These are phyloP conservation scores for Paecilomyces sp. DNA, from an alignment of 2,329 filamentous ascomycete genomes.

Conservation along the genomic window DNA sequence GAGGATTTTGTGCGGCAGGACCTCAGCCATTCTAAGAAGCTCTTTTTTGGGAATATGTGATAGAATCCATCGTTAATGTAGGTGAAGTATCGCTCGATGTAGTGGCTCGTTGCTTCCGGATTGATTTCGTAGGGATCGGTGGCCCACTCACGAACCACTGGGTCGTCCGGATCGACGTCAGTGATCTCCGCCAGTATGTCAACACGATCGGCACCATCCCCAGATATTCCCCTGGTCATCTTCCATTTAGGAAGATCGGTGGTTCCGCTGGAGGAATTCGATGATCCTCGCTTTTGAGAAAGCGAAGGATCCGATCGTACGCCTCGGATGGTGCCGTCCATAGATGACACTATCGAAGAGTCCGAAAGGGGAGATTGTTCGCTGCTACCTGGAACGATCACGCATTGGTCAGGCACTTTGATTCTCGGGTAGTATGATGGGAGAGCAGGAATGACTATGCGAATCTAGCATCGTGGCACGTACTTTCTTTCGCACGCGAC, in stretches of 20 bases:
- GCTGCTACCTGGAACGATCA: background rate
- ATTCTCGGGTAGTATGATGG: background rate
- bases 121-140: constrained; percentile 49
- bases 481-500: constrained; percentile 15
- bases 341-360: background rate
- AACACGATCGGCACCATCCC: constrained; percentile 13
- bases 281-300: background rate
- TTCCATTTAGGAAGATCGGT: background rate
- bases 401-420: constrained; percentile 15
- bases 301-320: background rate
- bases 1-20: constrained; percentile 41
- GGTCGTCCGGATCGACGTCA: constrained; percentile 20
- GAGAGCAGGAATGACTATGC: constrained; percentile 3
- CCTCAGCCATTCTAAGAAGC: constrained; percentile 50
- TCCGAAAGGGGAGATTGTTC: background rate
- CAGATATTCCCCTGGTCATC: background rate
- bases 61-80: constrained; percentile 49
- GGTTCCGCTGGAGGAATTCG: background rate
- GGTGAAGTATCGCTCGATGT: constrained; percentile 52
- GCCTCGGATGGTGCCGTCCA: background rate
- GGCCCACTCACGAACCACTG: constrained; percentile 35
- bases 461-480: constrained; percentile 6
- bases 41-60: constrained; percentile 48
- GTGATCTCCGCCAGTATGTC: constrained; percentile 25
- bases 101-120: constrained; percentile 42